Evolutionary conservation across 148 eudicot genomes (phyloP).

Genomic region (Chenopodium quinoa): DNA sequence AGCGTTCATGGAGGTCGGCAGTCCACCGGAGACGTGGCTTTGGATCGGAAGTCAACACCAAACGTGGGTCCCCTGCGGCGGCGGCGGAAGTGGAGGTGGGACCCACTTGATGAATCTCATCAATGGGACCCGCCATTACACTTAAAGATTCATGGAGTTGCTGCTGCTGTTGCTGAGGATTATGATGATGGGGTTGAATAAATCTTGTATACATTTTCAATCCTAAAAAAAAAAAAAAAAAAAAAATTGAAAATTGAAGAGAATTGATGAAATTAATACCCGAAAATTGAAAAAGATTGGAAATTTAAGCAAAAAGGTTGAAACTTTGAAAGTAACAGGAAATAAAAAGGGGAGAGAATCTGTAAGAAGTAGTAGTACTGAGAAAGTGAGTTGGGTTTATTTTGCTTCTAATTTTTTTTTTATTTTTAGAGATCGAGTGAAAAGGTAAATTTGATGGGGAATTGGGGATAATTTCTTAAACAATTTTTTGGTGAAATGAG

Average conservation of each 20-base stretch:
- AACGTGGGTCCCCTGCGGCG: slow-evolving; percentile 45
- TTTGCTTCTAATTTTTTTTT: background rate
- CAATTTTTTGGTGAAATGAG: too few species aligned
- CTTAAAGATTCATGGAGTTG: slow-evolving; percentile 33
- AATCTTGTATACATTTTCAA: slow-evolving; percentile 43
- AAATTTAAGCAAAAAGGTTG: background rate
- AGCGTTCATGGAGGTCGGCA: slow-evolving; percentile 79
- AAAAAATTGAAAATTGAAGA: background rate
- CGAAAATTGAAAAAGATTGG: background rate
- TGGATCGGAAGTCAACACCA: slow-evolving; percentile 74
- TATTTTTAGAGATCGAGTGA: background rate
- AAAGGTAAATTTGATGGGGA: background rate
- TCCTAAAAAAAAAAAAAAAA: background rate
- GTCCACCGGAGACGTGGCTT: slow-evolving; percentile 90
- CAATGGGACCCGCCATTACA: slow-evolving; percentile 33
- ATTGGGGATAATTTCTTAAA: too few species aligned
- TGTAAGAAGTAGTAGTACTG: background rate
- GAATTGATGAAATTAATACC: background rate
- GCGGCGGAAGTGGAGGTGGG: slow-evolving; percentile 6
- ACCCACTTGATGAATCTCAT: slow-evolving; percentile 39
- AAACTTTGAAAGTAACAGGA: slow-evolving; percentile 10
- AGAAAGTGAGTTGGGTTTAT: background rate
- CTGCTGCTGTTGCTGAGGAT: slow-evolving; percentile 24
- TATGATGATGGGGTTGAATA: slow-evolving; percentile 34
- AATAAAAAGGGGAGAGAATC: background rate